phyloP scores from a whole-genome alignment of 2,329 filamentous ascomycete species.

The Phaeosphaeria sp. region DNA sequence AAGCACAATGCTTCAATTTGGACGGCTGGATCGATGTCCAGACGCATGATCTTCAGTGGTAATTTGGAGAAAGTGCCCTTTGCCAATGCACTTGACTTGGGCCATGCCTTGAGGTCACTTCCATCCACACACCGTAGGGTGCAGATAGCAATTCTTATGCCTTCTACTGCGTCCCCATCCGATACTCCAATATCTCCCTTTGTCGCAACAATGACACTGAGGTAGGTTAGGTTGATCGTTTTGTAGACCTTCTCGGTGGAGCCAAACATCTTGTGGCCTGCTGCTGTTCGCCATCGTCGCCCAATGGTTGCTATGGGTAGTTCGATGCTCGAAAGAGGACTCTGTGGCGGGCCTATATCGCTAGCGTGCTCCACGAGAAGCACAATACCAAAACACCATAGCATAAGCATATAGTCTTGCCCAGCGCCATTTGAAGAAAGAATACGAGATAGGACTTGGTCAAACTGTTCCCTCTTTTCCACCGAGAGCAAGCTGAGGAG shows the following conservation, averaged over 20 bases:
- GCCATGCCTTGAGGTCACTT: constrained; percentile 30
- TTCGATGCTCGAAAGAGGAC: constrained; percentile 1
- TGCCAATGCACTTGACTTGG: constrained; percentile 22
- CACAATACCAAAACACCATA: constrained; percentile 44
- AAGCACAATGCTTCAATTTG: constrained; percentile 41
- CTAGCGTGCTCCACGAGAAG: constrained; percentile 34
- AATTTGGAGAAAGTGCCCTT: constrained; percentile 33
- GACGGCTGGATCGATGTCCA: constrained; percentile 23
- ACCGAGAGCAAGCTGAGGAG: constrained; percentile 33
- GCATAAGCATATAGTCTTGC: constrained; percentile 34
- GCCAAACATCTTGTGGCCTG: constrained; percentile 42
- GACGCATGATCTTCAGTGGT: constrained; percentile 32
- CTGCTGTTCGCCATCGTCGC: constrained; percentile 35
- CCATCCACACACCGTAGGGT: constrained; percentile 31
- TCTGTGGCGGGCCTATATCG: constrained; percentile 3
- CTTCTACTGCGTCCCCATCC: constrained; percentile 36
- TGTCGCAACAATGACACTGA: constrained; percentile 39
- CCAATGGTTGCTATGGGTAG: constrained; percentile 10
- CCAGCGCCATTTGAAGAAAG: constrained; percentile 28
- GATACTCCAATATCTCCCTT: constrained; percentile 30
- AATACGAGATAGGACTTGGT: constrained; percentile 35
- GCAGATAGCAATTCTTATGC: constrained; percentile 41
- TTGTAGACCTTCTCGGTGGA: constrained; percentile 31
- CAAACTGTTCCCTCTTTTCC: constrained; percentile 29
- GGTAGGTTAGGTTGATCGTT: constrained; percentile 37